phyloP scores from a whole-genome alignment of 208 protist species.

The Trichomonas tenax region DNA sequence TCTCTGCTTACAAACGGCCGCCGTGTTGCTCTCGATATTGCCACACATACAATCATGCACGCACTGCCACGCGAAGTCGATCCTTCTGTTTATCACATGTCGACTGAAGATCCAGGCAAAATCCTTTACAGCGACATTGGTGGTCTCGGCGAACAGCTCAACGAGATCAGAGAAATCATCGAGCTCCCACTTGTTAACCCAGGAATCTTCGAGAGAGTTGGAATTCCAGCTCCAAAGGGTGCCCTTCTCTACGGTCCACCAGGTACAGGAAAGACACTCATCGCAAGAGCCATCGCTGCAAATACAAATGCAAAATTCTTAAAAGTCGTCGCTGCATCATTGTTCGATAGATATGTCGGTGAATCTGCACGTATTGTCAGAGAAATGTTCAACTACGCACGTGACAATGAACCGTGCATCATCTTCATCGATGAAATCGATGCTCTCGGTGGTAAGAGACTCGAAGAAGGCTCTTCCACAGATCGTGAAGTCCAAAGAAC shows the following conservation, averaged over 20 bases:
- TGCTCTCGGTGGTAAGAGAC: conserved; percentile 92
- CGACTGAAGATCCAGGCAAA: conserved; percentile 76
- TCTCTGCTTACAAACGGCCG: conserved; percentile 73
- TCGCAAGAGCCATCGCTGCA: conserved; percentile 89
- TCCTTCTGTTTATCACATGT: conserved; percentile 97
- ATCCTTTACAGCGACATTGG: conserved; percentile 82
- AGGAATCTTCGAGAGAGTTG: conserved; percentile 92
- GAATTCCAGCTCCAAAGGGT: conserved; percentile 94
- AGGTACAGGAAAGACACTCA: conserved; percentile 69
- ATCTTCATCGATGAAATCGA: conserved; percentile 99
- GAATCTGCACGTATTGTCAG: conserved; percentile 90
- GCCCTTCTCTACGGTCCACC: conserved; percentile 93
- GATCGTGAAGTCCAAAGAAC: conserved; percentile 97
- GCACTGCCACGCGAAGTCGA: conserved; percentile 92
- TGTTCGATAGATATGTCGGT: conserved; percentile 99
- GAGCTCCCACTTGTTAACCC: conserved; percentile 96
- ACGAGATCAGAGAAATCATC: conserved; percentile 87
- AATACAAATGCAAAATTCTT: conserved; percentile 94
- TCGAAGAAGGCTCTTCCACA: conserved; percentile 84
- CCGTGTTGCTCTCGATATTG: conserved; percentile 95
- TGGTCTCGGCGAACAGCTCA: conserved; percentile 88
- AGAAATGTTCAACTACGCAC: conserved; percentile 90
- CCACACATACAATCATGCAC: conserved; percentile 96
- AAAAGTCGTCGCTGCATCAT: conserved; percentile 88
- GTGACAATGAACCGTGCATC: conserved; percentile 94